These are phyloP conservation scores for Polytrichum commune DNA, from an alignment of 225 moss, liverwort and hornwort genomes.

Conservation along the genomic window DNA sequence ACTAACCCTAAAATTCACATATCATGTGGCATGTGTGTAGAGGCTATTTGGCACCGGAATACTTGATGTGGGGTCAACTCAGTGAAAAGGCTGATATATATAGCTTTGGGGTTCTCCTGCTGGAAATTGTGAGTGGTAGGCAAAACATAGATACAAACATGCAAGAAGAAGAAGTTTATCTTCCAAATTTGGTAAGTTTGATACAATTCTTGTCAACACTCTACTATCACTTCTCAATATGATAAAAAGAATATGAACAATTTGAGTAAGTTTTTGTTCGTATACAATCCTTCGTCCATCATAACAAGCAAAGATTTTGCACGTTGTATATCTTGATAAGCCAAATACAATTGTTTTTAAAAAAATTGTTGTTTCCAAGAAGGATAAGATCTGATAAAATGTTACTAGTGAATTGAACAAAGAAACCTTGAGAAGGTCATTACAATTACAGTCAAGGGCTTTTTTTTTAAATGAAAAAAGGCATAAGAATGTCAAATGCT, in stretches of 20 bases:
- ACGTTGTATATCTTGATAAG: no score
- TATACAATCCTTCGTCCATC: no score
- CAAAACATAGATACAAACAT: slow-evolving; percentile 15
- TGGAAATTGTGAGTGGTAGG: slow-evolving; percentile 35
- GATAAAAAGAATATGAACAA: neutral
- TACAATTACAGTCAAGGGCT: neutral
- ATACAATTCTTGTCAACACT: neutral
- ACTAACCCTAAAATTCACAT: neutral
- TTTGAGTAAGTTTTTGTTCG: neutral
- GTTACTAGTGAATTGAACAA: neutral
- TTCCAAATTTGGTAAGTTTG: slow-evolving; percentile 8
- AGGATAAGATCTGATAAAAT: no score
- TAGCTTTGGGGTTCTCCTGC: slow-evolving; percentile 37
- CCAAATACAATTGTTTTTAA: no score
- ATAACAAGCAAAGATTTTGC: no score
- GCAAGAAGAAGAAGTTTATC: neutral
- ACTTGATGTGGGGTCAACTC: slow-evolving; percentile 24
- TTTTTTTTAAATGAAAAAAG: no score
- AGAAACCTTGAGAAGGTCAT: neutral
- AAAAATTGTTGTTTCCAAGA: no score
- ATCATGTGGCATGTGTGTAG: slow-evolving; percentile 10
- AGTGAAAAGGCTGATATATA: slow-evolving; percentile 42
- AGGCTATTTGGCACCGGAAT: slow-evolving; percentile 38
- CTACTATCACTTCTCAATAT: neutral
- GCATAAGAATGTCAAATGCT: no score